phyloP scores from a whole-genome alignment of 306 rosid genomes.

The Gleditsia sinensis region DNA sequence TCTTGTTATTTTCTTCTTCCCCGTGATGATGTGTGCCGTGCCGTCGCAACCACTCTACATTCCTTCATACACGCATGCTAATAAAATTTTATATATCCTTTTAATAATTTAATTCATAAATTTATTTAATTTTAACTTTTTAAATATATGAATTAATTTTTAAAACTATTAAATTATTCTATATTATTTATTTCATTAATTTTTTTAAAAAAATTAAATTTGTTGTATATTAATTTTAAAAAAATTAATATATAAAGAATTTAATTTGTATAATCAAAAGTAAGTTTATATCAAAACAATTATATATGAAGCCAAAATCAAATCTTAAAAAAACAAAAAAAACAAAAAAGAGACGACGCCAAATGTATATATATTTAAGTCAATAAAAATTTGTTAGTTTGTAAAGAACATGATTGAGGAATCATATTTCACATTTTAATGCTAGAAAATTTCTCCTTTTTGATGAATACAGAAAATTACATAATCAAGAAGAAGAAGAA shows the following conservation, averaged over 20 bases:
- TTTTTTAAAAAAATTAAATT: too few species aligned
- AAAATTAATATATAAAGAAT: too few species aligned
- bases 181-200: too few species aligned
- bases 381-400: conserved; percentile 21
- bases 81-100: too few species aligned
- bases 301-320: too few species aligned
- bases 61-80: too few species aligned
- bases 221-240: too few species aligned
- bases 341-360: neutral
- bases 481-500: conserved; percentile 31
- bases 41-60: conserved; percentile 71
- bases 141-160: too few species aligned
- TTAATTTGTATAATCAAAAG: too few species aligned
- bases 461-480: conserved; percentile 38
- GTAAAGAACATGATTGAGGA: conserved; percentile 2
- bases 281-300: neutral
- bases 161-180: too few species aligned
- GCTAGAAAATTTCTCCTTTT: conserved; percentile 31
- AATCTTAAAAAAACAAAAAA: neutral
- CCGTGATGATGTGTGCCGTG: conserved; percentile 55
- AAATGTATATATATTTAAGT: neutral
- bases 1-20: conserved; percentile 36
- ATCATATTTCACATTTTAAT: conserved; percentile 31
- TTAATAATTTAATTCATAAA: too few species aligned
- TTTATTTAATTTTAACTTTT: too few species aligned